A percentile compares a stretch with the other conserved stretches of the same genome.
phyloP scores from a whole-genome alignment of 805 yeast species.

The Candida oleophila region DNA sequence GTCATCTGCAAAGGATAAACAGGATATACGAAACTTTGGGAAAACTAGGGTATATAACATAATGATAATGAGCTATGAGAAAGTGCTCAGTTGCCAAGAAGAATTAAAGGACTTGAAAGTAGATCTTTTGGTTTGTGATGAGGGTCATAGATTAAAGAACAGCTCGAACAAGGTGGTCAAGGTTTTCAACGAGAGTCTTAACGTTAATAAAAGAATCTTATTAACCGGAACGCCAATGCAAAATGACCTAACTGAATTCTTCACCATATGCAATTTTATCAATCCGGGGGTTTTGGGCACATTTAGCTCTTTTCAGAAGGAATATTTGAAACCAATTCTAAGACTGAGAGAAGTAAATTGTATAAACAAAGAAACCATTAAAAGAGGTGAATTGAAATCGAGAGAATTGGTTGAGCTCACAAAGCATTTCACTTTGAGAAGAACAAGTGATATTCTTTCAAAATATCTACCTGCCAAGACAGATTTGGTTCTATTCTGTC shows the following conservation, averaged over 20 bases:
- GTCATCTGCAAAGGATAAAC: constrained; percentile 52
- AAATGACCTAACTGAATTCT: constrained; percentile 84
- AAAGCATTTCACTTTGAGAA: constrained; percentile 63
- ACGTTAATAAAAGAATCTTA: constrained; percentile 57
- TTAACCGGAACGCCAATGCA: constrained; percentile 93
- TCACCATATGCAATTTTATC: constrained; percentile 73
- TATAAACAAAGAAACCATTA: constrained; percentile 45
- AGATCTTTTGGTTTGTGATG: constrained; percentile 87
- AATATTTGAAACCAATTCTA: constrained; percentile 68
- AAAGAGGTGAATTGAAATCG: constrained; percentile 60
- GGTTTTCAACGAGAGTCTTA: constrained; percentile 50
- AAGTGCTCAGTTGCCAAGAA: constrained; percentile 52
- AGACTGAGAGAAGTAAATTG: constrained; percentile 66
- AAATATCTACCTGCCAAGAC: constrained; percentile 70
- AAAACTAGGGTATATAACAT: constrained; percentile 77
- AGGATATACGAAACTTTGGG: constrained; percentile 59
- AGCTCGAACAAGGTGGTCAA: constrained; percentile 68
- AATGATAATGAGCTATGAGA: constrained; percentile 85
- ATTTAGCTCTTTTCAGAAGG: constrained; percentile 54
- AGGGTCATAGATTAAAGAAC: constrained; percentile 88
- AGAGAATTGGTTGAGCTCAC: constrained; percentile 65
- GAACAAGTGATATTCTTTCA: constrained; percentile 59
- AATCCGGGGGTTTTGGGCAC: constrained; percentile 82
- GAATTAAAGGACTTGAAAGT: constrained; percentile 48
- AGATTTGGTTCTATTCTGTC: constrained; percentile 74